These are phyloP conservation scores for Beta macrorhiza DNA, from an alignment of 179 eudicot genomes.

Conservation along the genomic window DNA sequence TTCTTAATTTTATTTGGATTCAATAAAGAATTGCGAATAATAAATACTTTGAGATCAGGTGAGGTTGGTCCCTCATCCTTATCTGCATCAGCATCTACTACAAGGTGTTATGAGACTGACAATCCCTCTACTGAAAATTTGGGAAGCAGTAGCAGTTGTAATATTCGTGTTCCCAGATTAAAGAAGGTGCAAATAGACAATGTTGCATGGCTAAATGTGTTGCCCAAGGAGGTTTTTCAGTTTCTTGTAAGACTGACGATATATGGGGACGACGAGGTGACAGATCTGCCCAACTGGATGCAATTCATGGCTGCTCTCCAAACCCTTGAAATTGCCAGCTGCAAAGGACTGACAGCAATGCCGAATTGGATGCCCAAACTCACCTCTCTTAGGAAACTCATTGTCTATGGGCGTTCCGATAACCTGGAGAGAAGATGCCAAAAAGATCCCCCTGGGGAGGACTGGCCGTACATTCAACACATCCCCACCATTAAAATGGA, in stretches of 20 bases:
- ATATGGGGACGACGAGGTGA: not conserved
- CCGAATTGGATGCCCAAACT: constrained; percentile 1
- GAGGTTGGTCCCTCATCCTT: no score
- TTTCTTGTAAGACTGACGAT: not conserved
- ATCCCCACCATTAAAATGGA: not conserved
- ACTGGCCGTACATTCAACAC: not conserved
- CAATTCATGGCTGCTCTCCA: not conserved
- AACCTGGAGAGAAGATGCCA: not conserved
- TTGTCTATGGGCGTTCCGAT: not conserved
- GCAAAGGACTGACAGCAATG: not conserved
- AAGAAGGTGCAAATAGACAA: not conserved
- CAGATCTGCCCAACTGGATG: not conserved
- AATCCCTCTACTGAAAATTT: no score
- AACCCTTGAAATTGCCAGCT: not conserved
- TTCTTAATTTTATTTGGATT: not conserved
- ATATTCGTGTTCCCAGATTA: not conserved
- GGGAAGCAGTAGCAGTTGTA: no score
- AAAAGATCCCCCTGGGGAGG: not conserved
- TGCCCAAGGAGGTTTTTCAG: constrained; percentile 1
- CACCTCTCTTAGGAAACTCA: not conserved
- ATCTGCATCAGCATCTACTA: no score
- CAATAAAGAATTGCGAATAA: not conserved
- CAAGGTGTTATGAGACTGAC: no score
- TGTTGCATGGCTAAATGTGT: not conserved
- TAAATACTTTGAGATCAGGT: no score